Evolutionary conservation across 2,329 filamentous ascomycete genomes (phyloP).

Genomic region (Anthostomella pinea): DNA sequence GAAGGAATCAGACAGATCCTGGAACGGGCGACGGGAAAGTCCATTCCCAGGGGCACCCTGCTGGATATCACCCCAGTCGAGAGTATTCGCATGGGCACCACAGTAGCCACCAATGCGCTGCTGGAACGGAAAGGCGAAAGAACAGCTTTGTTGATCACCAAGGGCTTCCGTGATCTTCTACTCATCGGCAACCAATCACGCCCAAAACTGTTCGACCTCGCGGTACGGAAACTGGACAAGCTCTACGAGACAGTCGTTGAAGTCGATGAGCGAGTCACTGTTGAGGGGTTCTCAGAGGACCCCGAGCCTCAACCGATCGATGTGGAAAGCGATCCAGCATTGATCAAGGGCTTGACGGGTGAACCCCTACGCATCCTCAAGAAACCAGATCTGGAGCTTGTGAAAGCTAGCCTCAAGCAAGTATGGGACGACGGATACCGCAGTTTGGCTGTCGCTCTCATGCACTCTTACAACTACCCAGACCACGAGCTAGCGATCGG

Average conservation of each 20-base stretch:
- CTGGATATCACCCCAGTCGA: conserved; percentile 9
- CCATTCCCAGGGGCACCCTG: conserved; percentile 42
- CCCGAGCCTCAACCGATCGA: conserved; percentile 54
- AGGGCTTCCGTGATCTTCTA: conserved; percentile 68
- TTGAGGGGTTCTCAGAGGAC: conserved; percentile 63
- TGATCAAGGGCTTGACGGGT: conserved; percentile 57
- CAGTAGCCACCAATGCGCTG: conserved; percentile 70
- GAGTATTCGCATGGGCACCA: conserved; percentile 65
- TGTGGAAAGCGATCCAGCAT: conserved; percentile 30
- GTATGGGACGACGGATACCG: conserved; percentile 59
- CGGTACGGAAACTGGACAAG: conserved; percentile 63
- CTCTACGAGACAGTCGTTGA: conserved; percentile 67
- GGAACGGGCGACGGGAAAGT: conserved; percentile 54
- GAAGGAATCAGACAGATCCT: conserved; percentile 67
- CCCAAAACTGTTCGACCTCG: conserved; percentile 69
- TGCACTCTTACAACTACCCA: conserved; percentile 71
- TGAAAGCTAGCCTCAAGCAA: conserved; percentile 54
- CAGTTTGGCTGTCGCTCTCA: conserved; percentile 57
- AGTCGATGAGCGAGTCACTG: conserved; percentile 67
- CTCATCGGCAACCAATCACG: conserved; percentile 70
- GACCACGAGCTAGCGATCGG: conserved; percentile 62
- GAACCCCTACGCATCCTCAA: conserved; percentile 67
- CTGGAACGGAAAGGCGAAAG: conserved; percentile 70
- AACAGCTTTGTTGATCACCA: conserved; percentile 68
- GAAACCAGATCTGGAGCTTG: conserved; percentile 51